Base-by-base conservation (phyloP, 2,329 filamentous ascomycete species). In the Microdochium paspali region DNA sequence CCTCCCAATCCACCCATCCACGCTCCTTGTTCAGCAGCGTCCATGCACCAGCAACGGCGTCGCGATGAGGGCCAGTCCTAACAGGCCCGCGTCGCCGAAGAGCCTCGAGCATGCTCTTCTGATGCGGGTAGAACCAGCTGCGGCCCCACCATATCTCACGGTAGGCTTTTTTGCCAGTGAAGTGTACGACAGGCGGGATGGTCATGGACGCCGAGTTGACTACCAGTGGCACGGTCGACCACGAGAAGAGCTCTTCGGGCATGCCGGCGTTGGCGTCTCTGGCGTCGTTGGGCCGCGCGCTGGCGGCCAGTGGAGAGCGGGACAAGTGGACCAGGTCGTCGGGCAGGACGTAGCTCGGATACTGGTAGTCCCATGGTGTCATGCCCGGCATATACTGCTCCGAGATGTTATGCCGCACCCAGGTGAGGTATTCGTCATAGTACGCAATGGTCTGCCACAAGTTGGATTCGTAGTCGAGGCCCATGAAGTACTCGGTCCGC, bases 111-210 rank as follows among this genome's bases (percentile, higher is more conserved):
- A 70, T 49, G 1, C 59, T 54, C 25, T 58, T 51, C 18, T 56
- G 56, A 45, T 61, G 62, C 3, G 64, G 66, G 39, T 59, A 63
- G 53, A 66, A 70, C 67, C 67, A 70, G 54, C 67, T 55, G 23
- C 56, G 57, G 15, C 56, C 53, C 50, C 61, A 70, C 53, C 64
- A 63, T 1, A 45, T 24, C 21, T 61, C 53, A 3, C 67, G 48
- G 18, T 51, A 53, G 3, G 58, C 56, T 51, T 70, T 70, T 50
- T 55, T 47, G 9, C 66, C 65, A 0, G 67, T 70, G 52, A 64
- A 66, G 53, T 70, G 67, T 50, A 65, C 62, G 25, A 70, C 47
- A 6, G 58, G 57, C 26, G 63, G 66, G 13, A 67, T 63, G 18
- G 61, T 61, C 31, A 61, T 61, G 13, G 65, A 66, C 47, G 66